Conservation (phyloP, 2,329 filamentous ascomycete species). For the Gaeumannomyces sp. region DNA sequence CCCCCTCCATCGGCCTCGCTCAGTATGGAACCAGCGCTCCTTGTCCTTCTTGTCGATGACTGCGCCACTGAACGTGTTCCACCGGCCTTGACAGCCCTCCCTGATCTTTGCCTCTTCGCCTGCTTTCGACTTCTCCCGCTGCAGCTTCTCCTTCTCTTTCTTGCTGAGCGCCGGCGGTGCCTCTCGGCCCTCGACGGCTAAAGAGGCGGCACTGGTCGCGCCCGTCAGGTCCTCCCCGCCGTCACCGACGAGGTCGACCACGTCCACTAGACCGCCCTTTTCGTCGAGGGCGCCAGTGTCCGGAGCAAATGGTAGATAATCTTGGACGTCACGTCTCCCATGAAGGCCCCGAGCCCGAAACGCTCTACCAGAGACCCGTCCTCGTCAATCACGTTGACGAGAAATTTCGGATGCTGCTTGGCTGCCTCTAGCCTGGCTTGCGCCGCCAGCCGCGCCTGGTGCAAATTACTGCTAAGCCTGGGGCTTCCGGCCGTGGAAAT, state of each 20-base stretch:
- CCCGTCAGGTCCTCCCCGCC: slow-evolving; percentile 36
- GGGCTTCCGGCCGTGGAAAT: neutral
- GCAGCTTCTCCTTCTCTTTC: slow-evolving; percentile 5
- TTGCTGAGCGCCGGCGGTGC: neutral
- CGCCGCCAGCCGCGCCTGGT: slow-evolving; percentile 53
- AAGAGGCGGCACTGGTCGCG: slow-evolving; percentile 10
- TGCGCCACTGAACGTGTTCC: slow-evolving; percentile 24
- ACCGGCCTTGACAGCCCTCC: slow-evolving; percentile 27
- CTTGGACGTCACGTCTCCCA: slow-evolving; percentile 52
- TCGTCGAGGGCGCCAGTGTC: slow-evolving; percentile 51
- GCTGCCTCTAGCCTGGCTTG: slow-evolving; percentile 59
- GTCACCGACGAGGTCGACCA: slow-evolving; percentile 43
- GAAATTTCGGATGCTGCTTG: slow-evolving; percentile 45
- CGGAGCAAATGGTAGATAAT: slow-evolving; percentile 55
- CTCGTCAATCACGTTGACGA: slow-evolving; percentile 51
- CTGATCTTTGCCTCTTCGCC: slow-evolving; percentile 13
- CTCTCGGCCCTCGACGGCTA: slow-evolving; percentile 15
- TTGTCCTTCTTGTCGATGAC: slow-evolving; percentile 27
- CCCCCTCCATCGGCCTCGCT: slow-evolving; percentile 26
- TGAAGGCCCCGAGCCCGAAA: slow-evolving; percentile 52
- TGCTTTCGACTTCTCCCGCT: slow-evolving; percentile 11
- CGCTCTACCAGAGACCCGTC: slow-evolving; percentile 44
- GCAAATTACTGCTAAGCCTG: slow-evolving; percentile 31
- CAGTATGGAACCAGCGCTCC: slow-evolving; percentile 29
- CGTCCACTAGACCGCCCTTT: slow-evolving; percentile 47